Percentiles rank a stretch among this genome's conserved stretches.
Conservation (phyloP, 352 stramenopile genomes). For the Peronospora farinosa region DNA sequence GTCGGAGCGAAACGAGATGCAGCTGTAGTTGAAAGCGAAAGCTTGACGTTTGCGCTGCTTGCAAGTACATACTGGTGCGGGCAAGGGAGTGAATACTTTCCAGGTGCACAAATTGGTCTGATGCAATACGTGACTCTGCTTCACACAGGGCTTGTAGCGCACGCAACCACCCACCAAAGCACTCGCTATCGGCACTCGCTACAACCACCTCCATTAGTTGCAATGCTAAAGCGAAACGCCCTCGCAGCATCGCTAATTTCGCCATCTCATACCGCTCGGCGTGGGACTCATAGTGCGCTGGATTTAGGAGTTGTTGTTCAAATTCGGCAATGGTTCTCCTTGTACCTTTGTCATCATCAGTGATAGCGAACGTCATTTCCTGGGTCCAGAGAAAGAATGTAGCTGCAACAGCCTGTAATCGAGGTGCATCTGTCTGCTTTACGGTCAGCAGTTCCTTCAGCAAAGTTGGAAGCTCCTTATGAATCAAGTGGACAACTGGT, state of each 20-base stretch:
- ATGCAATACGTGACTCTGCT: constrained; percentile 28
- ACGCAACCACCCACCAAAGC: constrained; percentile 43
- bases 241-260: constrained; percentile 36
- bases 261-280: constrained; percentile 42
- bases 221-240: constrained; percentile 24
- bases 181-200: constrained; percentile 29
- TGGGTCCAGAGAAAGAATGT: constrained; percentile 35
- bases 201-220: constrained; percentile 27
- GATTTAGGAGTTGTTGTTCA: constrained; percentile 16
- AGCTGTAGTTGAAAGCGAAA: constrained; percentile 45
- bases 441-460: constrained; percentile 17
- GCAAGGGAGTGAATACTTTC: constrained; percentile 28
- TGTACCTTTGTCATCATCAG: constrained; percentile 1
- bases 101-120: constrained; percentile 19
- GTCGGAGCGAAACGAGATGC: constrained; percentile 30
- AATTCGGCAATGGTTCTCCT: constrained; percentile 11
- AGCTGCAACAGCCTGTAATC: constrained; percentile 23
- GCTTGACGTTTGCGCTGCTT: constrained; percentile 30
- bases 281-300: constrained; percentile 25
- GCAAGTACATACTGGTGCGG: constrained; percentile 26
- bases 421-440: constrained; percentile 11
- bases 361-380: background rate
- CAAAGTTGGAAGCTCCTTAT: constrained; percentile 18
- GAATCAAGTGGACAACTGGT: constrained; percentile 9
- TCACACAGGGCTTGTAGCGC: constrained; percentile 31